Evolutionary conservation across 768 basidiomycete genomes (phyloP), one percentile per base, ranked within the genome.

Genomic region (Boletus sensibilis): DNA sequence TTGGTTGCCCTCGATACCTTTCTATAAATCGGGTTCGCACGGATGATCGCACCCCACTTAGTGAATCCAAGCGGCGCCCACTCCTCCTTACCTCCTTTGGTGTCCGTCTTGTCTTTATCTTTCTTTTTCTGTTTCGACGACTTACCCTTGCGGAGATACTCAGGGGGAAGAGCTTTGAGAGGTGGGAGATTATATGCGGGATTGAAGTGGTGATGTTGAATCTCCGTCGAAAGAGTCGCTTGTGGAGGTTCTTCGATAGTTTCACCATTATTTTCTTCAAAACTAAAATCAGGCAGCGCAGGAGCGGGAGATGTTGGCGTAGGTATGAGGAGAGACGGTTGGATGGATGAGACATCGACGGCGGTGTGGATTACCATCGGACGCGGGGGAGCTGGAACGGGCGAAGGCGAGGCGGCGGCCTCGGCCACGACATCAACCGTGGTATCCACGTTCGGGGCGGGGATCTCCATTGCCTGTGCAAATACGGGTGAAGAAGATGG

Each of bases 21-120:
- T 68, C 79, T 85, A 75, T 85, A 82, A 21, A 90, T 77, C 3
- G 92, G 92, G 67, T 94, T 94, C 31, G 88, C 84, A 55, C 79
- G 80, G 31, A 94, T 70, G n/a, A 79, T 77, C 3, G 88, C 90
- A 25, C 84, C 80, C 92, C 91, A 93, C 69, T 76, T 81, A 55
- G 79, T 81, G 46, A 87, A 67, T 34, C 89, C 88, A 68, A 89
- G 73, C 10, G 87, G 83, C 21, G 74, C 62, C 77, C 82, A 85
- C 31, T 90, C 90, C 20, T 87, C 84, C 57, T 72, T 79, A 27
- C 75, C 86, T 34, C 84, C 83, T 57, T 71, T 79, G 23, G 71
- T 70, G 59, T 78, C 82, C 18, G 75, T 72, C 59, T 79, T 84
- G 66, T 69, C 74, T 20, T 80, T 79, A 3, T 83, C 83, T 37